Evolutionary conservation across 2,329 filamentous ascomycete genomes (phyloP), one percentile per base, ranked within the genome.

Genomic region (Pseudogymnoascus sp.): DNA sequence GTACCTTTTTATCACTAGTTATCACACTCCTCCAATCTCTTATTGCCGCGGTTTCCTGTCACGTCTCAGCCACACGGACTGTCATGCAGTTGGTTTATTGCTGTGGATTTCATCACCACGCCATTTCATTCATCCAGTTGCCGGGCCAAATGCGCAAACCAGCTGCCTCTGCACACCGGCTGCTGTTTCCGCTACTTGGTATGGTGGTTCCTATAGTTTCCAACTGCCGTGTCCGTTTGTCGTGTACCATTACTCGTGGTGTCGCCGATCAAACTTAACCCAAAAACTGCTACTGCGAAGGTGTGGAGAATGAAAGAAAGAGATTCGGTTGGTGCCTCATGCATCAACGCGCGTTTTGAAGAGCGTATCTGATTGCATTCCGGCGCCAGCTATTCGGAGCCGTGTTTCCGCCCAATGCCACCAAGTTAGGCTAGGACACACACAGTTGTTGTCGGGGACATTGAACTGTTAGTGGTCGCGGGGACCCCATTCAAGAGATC

Each of bases 11-110:
- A 56, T 56, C 18, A 21, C 50, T 35, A 56, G 28, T 56, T 56
- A 35, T 56, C 50, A 56, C 28, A 33, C 50, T 56, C 50, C 50
- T 56, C 50, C 50, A 56, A 56, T 56, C 33, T 56, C 50, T 6
- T 56, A 56, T 56, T 56, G 50, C 50, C 28, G 28, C 50, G 10
- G 28, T 56, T 56, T 56, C 50, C 47, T 56, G n/a, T 56, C 47
- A 23, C 18, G 50, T 56, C 50, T 56, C 50, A 56, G 50, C 50
- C 50, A 56, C 50, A 56, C 50, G 50, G 50, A 56, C 50, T 56
- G 50, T 56, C 50, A 56, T 56, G 50, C 50, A 33, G 50, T 56
- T 53, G 47, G 25, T 56, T 33, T 56, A 56, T 56, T 56, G 28
- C 28, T 12, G 50, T 56, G 50, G 28, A 56, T 56, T 56, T 21